Conservation (phyloP, 805 yeast genomes). For the Yarrowia deformans region DNA sequence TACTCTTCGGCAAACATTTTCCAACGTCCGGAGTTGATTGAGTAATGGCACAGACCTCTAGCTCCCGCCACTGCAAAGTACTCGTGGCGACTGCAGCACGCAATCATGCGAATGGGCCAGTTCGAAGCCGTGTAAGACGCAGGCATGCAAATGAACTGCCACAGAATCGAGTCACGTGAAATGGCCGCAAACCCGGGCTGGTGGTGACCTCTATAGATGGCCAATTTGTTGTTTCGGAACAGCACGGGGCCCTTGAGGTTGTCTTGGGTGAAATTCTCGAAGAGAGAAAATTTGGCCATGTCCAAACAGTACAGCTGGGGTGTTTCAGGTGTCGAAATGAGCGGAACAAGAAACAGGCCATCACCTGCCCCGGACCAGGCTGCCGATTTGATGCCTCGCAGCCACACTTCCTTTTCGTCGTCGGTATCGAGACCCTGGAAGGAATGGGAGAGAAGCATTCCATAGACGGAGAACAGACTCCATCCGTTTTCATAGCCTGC, state of each 20-base stretch:
- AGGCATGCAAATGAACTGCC: constrained; percentile 59
- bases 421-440: constrained; percentile 45
- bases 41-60: constrained; percentile 56
- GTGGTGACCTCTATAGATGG: constrained; percentile 58
- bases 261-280: constrained; percentile 44
- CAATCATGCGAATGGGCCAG: constrained; percentile 54
- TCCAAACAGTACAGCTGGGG: constrained; percentile 22
- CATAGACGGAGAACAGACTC: constrained; percentile 58
- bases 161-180: constrained; percentile 55
- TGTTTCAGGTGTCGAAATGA: not conserved
- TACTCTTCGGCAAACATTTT: constrained; percentile 53
- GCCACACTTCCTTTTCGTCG: constrained; percentile 44
- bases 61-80: constrained; percentile 60
- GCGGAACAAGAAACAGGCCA: constrained; percentile 50
- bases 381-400: constrained; percentile 46
- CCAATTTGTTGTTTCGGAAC: constrained; percentile 52
- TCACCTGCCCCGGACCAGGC: constrained; percentile 52
- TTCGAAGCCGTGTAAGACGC: constrained; percentile 55
- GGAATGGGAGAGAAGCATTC: constrained; percentile 56
- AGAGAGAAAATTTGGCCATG: constrained; percentile 31
- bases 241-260: constrained; percentile 56
- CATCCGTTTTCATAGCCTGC: constrained; percentile 55
- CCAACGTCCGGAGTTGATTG: constrained; percentile 56
- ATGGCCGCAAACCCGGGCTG: constrained; percentile 54
- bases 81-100: constrained; percentile 59